Base-by-base conservation (phyloP, 2,329 filamentous ascomycete genomes). In the Trichoderma simmonsii region DNA sequence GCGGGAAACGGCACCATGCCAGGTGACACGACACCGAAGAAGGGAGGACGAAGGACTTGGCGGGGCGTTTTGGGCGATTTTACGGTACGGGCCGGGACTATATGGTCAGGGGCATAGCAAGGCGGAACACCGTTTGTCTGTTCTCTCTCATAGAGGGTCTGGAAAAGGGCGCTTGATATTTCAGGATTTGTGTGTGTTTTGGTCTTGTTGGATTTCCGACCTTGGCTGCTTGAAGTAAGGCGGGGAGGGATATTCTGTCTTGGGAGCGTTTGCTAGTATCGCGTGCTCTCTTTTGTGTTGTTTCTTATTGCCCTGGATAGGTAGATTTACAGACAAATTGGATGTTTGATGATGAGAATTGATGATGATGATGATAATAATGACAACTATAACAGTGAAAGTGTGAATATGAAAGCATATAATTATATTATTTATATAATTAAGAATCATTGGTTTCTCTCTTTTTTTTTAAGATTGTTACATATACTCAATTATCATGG, bases 31-130 rank as follows among this genome's bases (percentile, higher is more conserved):
- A 61, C 36, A 61, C 57, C 28, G 39, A 39, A 28, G 39, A 30
- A 61, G 36, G 56, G 21, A 61, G n/a, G 57, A 61, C n/a, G 39
- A 69, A 36, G 57, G 54, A 28, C 2, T 61, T 56, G 32, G 48
- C 68, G 48, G 60, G 68, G 68, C 68, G 68, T 60, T 70, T 70
- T 43, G 60, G 68, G 57, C 59, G 59, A 63, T 70, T 43, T 43
- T 15, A 63, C 32, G 68, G 68, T 69, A 61, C 39, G 39, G 57
- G 54, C 66, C 39, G 66, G 66, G 67, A 26, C 36, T 62, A 39
- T 36, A 57, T 64, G 60, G 68, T 56, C 32, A 64, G 43, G 48
- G 68, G 60, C 68, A 70, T 63, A 63, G 43, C 68, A 70, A 63
- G 43, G 68, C 39, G 59, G 68, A 36, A 64, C 43, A 57, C 48